Conservation (phyloP, 345 rosid species). For the Aegle marmelos region DNA sequence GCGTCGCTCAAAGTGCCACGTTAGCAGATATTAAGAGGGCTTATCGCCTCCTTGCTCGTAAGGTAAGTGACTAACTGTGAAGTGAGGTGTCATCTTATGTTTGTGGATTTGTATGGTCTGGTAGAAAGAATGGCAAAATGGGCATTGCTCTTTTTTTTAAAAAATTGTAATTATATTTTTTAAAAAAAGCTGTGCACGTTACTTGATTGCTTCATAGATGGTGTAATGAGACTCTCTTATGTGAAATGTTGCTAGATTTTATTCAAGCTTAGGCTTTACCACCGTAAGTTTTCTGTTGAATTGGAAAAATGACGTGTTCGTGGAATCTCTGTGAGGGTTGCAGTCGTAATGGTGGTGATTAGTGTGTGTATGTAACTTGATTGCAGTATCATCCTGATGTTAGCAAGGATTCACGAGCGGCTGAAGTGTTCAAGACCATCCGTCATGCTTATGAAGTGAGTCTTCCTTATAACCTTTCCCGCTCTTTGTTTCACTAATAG, state of each 20-base stretch:
- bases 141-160: neutral
- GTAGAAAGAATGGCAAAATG: slow-evolving; percentile 2
- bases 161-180: too few species aligned
- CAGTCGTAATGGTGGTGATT: neutral
- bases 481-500: neutral
- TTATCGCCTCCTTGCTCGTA: slow-evolving; percentile 84
- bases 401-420: slow-evolving; percentile 62
- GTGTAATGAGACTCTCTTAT: too few species aligned
- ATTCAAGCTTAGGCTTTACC: neutral
- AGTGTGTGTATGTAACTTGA: slow-evolving; percentile 17
- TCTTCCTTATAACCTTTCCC: slow-evolving; percentile 17
- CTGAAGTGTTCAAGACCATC: slow-evolving; percentile 75
- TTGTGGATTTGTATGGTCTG: slow-evolving; percentile 9
- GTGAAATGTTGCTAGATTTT: neutral
- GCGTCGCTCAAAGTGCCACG: slow-evolving; percentile 57
- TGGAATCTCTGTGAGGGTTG: neutral
- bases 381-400: slow-evolving; percentile 89
- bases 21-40: slow-evolving; percentile 69
- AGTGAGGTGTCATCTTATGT: neutral
- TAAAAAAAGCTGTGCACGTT: neutral
- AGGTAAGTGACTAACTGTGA: slow-evolving; percentile 35
- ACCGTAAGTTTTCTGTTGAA: neutral
- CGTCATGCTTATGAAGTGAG: slow-evolving; percentile 76
- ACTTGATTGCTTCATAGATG: neutral
- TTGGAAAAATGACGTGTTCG: neutral